Base-by-base conservation (phyloP, 352 stramenopile species). In the Phytopythium helicoides region DNA sequence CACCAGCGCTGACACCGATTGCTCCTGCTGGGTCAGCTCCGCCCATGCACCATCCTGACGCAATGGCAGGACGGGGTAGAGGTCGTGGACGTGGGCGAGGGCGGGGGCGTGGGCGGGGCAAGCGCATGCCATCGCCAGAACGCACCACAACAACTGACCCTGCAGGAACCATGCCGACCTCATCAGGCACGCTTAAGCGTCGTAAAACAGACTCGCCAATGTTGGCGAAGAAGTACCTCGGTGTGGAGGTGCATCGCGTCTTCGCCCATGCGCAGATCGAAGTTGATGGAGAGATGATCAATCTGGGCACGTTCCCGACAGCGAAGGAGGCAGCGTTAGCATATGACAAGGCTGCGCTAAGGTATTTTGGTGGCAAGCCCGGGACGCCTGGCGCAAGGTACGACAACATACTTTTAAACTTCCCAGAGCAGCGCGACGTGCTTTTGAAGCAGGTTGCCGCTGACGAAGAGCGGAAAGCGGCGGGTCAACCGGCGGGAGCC, bases 281-380 rank as follows among this genome's bases (percentile, higher is more conserved):
- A 34, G 78, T 94, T 18, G 73, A 89, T n/a, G 76, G 77, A 35
- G 86, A 89, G 53, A 50, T 83, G n/a, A 60, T 91, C 7, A 88
- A 89, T 49, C 56, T 94, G 39, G 83, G 83, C 6, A 87, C 74
- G 38, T 94, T 89, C 52, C 47, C 78, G 2, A 89, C 66, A 10
- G 68, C 77, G 0, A 73, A 81, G 44, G 81, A 94, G 33, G 83
- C 83, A 3, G 83, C 81, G 8, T 66, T 85, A 35, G 83, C 83
- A n/a, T 94, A 94, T 44, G 83, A 94, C 54, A 89, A 87, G 52
- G 83, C 81, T 3, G 80, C 81, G 10, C 58, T 89, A 21, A 83
- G 79, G 53, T 87, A 86, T 52, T 94, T 89, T 61, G 81, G 77
- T 12, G 75, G 79, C 22, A 54, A 62, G 18, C 56, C 75, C 18